Percentiles rank a stretch among this genome's conserved stretches.
Evolutionary conservation across 1,284 basidiomycete genomes (phyloP).

Genomic region (Cystobasidium slooffiae): DNA sequence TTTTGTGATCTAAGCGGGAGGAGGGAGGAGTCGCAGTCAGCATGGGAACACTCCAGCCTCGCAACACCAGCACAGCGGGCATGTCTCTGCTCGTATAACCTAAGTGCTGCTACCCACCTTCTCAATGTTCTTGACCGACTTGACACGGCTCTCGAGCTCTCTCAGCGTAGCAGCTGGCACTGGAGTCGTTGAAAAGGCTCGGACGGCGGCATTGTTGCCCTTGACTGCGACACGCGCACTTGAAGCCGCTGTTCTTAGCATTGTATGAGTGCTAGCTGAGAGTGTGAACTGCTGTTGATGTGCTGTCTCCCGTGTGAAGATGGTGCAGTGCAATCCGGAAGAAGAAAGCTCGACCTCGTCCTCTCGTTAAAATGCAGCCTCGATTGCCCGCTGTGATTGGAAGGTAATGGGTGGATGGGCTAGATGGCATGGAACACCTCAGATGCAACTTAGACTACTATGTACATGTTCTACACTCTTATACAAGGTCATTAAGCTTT

Average conservation of each 20-base stretch:
- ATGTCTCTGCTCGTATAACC: too few species aligned
- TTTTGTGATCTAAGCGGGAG: conserved; percentile 36
- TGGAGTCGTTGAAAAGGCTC: conserved; percentile 42
- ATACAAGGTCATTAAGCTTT: neutral
- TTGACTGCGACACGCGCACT: conserved; percentile 1
- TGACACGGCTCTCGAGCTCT: conserved; percentile 94
- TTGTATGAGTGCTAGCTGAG: neutral
- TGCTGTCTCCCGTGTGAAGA: neutral
- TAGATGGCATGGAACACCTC: neutral
- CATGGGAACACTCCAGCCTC: neutral
- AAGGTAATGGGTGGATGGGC: neutral
- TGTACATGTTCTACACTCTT: neutral
- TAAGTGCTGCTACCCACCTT: too few species aligned
- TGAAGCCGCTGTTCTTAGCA: conserved; percentile 28
- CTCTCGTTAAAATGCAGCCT: neutral
- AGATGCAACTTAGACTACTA: neutral
- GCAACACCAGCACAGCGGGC: neutral
- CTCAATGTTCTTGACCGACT: conserved; percentile 82
- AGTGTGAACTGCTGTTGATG: neutral
- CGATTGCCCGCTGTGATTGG: conserved; percentile 12
- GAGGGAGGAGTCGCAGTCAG: neutral
- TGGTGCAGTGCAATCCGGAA: neutral
- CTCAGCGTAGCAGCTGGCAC: conserved; percentile 85
- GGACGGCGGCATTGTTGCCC: conserved; percentile 18
- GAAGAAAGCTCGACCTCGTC: neutral